A percentile compares a stretch with the other conserved stretches of the same genome.
Conservation (phyloP, 23 red algal species). For the Gracilaria caudata region DNA sequence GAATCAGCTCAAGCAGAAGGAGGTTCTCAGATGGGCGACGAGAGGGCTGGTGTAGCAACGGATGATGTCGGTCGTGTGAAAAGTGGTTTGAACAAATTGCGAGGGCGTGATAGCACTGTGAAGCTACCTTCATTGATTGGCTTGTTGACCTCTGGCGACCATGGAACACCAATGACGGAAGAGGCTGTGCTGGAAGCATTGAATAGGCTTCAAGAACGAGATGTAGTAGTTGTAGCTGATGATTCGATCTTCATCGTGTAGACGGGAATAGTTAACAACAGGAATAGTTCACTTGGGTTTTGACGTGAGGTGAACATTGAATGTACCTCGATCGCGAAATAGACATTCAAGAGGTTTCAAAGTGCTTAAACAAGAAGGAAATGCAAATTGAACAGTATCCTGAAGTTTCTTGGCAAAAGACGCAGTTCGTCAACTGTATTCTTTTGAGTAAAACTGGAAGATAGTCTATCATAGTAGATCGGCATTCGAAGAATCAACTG, state of each 20-base stretch:
- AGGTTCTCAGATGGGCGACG: neutral
- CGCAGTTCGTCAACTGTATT: too few species aligned
- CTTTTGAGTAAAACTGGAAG: too few species aligned
- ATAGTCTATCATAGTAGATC: too few species aligned
- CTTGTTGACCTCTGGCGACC: constrained; percentile 19
- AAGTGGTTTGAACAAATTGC: constrained; percentile 35
- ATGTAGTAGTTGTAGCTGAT: constrained; percentile 64
- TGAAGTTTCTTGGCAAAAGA: too few species aligned
- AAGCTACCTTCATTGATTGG: constrained; percentile 25
- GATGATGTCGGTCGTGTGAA: constrained; percentile 38
- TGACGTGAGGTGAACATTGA: too few species aligned
- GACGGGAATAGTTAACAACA: too few species aligned
- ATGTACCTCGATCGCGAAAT: too few species aligned
- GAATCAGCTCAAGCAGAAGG: constrained; percentile 64
- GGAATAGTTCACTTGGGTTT: too few species aligned
- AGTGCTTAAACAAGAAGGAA: neutral
- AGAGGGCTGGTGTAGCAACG: neutral
- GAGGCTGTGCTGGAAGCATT: constrained; percentile 32
- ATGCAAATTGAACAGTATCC: neutral
- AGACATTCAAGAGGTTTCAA: too few species aligned
- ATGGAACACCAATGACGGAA: constrained; percentile 19
- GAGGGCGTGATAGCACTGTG: constrained; percentile 52
- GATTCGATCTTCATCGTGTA: constrained; percentile 71
- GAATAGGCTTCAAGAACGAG: constrained; percentile 35
- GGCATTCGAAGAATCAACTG: too few species aligned